These are phyloP conservation scores for Melocanna baccifera DNA, from an alignment of 176 grass and related monocot species.

Conservation along the genomic window DNA sequence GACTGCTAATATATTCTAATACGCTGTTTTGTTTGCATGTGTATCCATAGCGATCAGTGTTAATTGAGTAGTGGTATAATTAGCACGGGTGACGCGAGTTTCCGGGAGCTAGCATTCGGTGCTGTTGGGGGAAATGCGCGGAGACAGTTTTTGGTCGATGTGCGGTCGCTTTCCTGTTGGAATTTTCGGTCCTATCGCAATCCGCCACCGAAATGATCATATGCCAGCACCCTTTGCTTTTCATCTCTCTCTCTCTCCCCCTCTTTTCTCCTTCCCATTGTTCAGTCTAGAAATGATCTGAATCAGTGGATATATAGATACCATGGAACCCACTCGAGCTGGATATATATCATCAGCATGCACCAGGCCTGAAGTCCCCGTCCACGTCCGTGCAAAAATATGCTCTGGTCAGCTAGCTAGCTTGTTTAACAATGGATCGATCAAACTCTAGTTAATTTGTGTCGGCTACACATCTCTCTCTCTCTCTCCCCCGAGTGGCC, in stretches of 20 bases:
- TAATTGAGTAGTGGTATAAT: background rate
- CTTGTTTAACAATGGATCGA: slow-evolving; percentile 1
- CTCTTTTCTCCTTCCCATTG: background rate
- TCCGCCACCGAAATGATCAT: slow-evolving; percentile 41
- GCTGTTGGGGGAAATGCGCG: background rate
- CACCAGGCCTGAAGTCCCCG: background rate
- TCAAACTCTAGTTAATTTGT: slow-evolving; percentile 37
- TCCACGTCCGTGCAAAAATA: slow-evolving; percentile 13
- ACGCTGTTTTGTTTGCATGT: background rate
- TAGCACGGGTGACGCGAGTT: background rate
- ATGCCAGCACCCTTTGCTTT: slow-evolving; percentile 12
- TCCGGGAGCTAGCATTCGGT: background rate
- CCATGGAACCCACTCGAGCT: slow-evolving; percentile 41
- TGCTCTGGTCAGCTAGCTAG: slow-evolving; percentile 13
- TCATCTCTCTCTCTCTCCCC: background rate
- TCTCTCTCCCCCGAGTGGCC: background rate
- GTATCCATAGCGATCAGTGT: background rate
- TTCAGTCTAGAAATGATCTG: background rate
- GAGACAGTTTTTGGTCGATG: slow-evolving; percentile 42
- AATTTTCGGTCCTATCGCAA: slow-evolving; percentile 49
- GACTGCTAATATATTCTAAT: background rate
- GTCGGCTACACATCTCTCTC: slow-evolving; percentile 9
- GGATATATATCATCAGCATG: slow-evolving; percentile 10
- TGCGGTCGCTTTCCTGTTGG: slow-evolving; percentile 45
- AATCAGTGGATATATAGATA: slow-evolving; percentile 13